phyloP scores from a whole-genome alignment of 768 basidiomycete species.

The Fomitopsis pulvina region DNA sequence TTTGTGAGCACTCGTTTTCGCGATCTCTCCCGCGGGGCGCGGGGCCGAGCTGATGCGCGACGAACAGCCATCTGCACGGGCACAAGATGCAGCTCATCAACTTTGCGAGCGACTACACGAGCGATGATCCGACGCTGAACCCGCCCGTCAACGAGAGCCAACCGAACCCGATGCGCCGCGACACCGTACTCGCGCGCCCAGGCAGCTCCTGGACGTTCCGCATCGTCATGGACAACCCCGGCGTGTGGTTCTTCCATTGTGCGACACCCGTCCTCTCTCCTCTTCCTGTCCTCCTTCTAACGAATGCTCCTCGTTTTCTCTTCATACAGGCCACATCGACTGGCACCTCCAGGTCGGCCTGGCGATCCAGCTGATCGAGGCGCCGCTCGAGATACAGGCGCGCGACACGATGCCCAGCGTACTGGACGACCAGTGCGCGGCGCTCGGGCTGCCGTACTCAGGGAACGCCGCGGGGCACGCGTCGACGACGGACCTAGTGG shows the following conservation, averaged over 20 bases:
- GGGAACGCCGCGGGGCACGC: constrained; percentile 89
- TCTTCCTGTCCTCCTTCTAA: constrained; percentile 1
- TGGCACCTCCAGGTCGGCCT: constrained; percentile 86
- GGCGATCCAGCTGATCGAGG: constrained; percentile 79
- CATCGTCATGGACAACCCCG: constrained; percentile 87
- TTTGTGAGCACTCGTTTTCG: constrained; percentile 46
- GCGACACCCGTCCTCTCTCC: constrained; percentile 16
- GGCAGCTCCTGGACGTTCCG: constrained; percentile 66
- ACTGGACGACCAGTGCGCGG: constrained; percentile 67
- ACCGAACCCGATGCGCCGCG: constrained; percentile 85
- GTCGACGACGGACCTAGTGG: constrained; percentile 60
- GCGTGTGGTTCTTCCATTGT: constrained; percentile 85
- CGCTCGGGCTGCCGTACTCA: constrained; percentile 46
- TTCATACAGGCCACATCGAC: constrained; percentile 62
- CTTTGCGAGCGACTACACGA: constrained; percentile 63
- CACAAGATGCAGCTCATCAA: constrained; percentile 81
- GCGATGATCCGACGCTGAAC: constrained; percentile 69
- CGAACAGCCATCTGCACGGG: constrained; percentile 78
- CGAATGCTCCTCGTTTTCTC: neutral
- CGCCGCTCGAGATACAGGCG: constrained; percentile 65
- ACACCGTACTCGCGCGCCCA: constrained; percentile 76
- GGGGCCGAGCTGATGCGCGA: neutral
- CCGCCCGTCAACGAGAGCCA: constrained; percentile 75
- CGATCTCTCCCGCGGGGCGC: constrained; percentile 2
- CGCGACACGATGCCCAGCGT: constrained; percentile 45